Evolutionary conservation across 2,329 filamentous ascomycete species (phyloP), one percentile per base, ranked within the genome.

Genomic region (Sarocladium oryzae): DNA sequence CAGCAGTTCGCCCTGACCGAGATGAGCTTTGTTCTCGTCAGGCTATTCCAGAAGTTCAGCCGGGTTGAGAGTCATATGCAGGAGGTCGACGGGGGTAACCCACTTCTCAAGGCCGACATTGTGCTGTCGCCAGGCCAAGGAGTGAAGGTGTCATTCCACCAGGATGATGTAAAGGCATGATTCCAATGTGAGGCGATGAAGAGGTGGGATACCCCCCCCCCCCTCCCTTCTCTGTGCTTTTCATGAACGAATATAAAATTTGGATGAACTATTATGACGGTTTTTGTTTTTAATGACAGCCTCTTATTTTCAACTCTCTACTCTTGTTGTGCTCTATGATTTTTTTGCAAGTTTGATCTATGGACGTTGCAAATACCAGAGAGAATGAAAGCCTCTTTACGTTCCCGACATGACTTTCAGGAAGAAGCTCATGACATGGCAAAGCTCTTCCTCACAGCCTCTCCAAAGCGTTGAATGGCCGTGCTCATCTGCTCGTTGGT

Each of bases 1-100:
- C 86, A 92, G 73, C 86, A 92, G 66, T 92, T 90, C 64, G 88
- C 88, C 13, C 68, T 91, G 43, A 89, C 86, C 0, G 86, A 91
- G 72, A 87, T 87, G 72, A 72, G 72, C 26, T 91, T 91, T 63
- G 82, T 86, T 9, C 75, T 89, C 54, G 82, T 84, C 24, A 73
- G 88, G 40, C 61, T 92, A 56, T 79, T 91, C 61, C 88, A 92
- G 71, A 74, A 77, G 21, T 93, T 86, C 62, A 80, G 83, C 51
- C 68, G 74, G 10, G 71, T 89, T 7, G 78, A 82, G 60, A 79
- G 70, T 60, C 69, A 74, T 57, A 83, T 82, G 79, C 56, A 63
- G 7, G 64, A 67, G n/a, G 59, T 81, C 33, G 79, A 83, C 58
- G 73, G 73, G 13, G 80, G 78, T 1, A 63, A 68, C 1, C 79